phyloP scores from a whole-genome alignment of 306 rosid species.

The Oemleria cerasiformis region DNA sequence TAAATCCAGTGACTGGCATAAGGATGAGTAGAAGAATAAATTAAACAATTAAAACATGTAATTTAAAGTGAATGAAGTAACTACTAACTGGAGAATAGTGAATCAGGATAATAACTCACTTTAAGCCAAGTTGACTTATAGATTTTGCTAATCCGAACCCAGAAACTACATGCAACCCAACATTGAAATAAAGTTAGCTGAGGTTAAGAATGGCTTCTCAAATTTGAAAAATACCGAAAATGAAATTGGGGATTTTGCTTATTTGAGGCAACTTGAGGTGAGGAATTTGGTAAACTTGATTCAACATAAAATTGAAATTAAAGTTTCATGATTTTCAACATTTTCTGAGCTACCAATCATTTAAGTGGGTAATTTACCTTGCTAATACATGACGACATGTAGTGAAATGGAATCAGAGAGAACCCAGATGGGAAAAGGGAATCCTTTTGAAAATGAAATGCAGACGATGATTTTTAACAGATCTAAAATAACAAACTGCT shows the following conservation, averaged over 20 bases:
- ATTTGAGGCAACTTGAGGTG: background rate
- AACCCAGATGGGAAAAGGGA: background rate
- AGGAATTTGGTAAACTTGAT: background rate
- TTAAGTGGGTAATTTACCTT: background rate
- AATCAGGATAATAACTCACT: background rate
- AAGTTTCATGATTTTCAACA: background rate
- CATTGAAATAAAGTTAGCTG: background rate
- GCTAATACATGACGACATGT: background rate
- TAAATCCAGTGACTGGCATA: background rate
- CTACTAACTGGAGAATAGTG: background rate
- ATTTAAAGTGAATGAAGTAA: background rate
- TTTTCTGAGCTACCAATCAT: background rate
- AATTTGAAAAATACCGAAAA: slow-evolving; percentile 14
- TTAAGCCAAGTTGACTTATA: slow-evolving; percentile 6
- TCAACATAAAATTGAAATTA: background rate
- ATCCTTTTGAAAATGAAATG: background rate
- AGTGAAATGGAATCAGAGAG: background rate
- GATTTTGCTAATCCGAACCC: background rate
- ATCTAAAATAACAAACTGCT: background rate
- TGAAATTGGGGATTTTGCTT: background rate
- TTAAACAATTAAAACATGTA: no score
- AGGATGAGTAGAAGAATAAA: background rate
- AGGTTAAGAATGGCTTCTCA: background rate
- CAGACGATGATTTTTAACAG: background rate
- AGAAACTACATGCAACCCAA: background rate